Evolutionary conservation across 2,329 filamentous ascomycete genomes (phyloP).

Genomic region (Colletotrichum sp.): DNA sequence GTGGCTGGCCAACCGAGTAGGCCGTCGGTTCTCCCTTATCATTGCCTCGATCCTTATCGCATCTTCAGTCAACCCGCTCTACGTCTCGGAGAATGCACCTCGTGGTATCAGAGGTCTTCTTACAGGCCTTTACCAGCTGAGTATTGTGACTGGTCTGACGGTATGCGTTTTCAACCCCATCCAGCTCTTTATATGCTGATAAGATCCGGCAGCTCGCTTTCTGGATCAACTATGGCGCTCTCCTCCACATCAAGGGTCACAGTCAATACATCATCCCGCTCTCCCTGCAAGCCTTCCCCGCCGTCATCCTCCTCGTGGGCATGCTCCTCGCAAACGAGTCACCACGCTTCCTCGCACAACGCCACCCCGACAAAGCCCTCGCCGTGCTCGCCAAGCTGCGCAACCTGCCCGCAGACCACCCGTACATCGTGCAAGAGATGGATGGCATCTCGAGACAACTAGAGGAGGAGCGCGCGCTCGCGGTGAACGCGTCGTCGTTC

Average conservation of each 20-base stretch:
- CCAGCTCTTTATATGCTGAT: not conserved
- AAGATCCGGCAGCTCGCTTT: constrained; percentile 39
- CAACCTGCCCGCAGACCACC: constrained; percentile 38
- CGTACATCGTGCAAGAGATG: constrained; percentile 39
- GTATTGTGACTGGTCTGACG: constrained; percentile 54
- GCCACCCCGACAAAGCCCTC: constrained; percentile 69
- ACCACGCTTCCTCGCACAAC: constrained; percentile 46
- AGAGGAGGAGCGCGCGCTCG: constrained; percentile 21
- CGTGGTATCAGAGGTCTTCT: constrained; percentile 54
- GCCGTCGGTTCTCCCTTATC: not conserved
- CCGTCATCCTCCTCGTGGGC: constrained; percentile 34
- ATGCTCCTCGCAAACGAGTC: constrained; percentile 41
- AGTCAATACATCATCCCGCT: constrained; percentile 47
- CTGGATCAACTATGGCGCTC: constrained; percentile 34
- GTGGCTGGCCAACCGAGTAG: not conserved
- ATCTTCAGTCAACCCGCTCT: constrained; percentile 60
- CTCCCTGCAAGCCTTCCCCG: constrained; percentile 44
- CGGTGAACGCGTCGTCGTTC: not conserved
- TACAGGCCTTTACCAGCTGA: constrained; percentile 55
- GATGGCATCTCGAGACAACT: constrained; percentile 26
- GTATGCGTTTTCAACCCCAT: constrained; percentile 35
- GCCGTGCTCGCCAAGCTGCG: constrained; percentile 58
- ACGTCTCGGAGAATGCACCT: constrained; percentile 62
- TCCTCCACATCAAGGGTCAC: constrained; percentile 23
- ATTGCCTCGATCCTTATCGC: constrained; percentile 30